Percentiles rank a stretch among this genome's conserved stretches.
These are phyloP conservation scores for Rubroboletus pulcherrimus DNA, from an alignment of 768 basidiomycete species.

Conservation along the genomic window DNA sequence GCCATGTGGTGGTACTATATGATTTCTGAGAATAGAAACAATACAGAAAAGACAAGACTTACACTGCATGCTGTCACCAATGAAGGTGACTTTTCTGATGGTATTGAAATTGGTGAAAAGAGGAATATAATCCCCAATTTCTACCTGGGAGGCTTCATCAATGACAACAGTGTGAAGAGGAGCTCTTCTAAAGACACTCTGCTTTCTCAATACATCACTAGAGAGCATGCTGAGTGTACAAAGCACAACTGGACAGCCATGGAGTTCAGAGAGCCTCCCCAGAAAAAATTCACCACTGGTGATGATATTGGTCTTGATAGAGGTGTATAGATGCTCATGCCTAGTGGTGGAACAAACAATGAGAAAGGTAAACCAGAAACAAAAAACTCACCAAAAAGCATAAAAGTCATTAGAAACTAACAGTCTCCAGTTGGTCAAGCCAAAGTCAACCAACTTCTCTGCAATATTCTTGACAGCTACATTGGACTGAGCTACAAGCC, in stretches of 20 bases:
- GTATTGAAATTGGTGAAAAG: constrained; percentile 29
- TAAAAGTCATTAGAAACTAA: constrained; percentile 72
- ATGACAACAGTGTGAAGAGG: constrained; percentile 51
- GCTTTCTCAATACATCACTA: constrained; percentile 15
- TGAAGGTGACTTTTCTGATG: constrained; percentile 54
- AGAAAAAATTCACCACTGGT: constrained; percentile 40
- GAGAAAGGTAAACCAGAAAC: background rate
- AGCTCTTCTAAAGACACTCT: constrained; percentile 19
- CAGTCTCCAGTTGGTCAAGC: constrained; percentile 56
- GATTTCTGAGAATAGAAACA: constrained; percentile 26
- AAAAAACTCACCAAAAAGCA: constrained; percentile 51
- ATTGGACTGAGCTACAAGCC: constrained; percentile 84
- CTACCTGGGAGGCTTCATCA: constrained; percentile 69
- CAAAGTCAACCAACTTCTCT: constrained; percentile 61
- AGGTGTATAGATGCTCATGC: constrained; percentile 75
- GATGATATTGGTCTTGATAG: constrained; percentile 49
- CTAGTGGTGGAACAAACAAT: constrained; percentile 34
- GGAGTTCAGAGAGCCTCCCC: constrained; percentile 31
- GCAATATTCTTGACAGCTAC: constrained; percentile 89
- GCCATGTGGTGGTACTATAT: constrained; percentile 74
- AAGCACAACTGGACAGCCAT: constrained; percentile 55
- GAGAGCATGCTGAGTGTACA: constrained; percentile 80
- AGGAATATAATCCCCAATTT: constrained; percentile 51
- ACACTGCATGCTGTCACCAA: constrained; percentile 71
- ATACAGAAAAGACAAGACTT: constrained; percentile 26